These are phyloP conservation scores for Chaetomium strumarium DNA, from an alignment of 2,329 filamentous ascomycete species.

Conservation along the genomic window DNA sequence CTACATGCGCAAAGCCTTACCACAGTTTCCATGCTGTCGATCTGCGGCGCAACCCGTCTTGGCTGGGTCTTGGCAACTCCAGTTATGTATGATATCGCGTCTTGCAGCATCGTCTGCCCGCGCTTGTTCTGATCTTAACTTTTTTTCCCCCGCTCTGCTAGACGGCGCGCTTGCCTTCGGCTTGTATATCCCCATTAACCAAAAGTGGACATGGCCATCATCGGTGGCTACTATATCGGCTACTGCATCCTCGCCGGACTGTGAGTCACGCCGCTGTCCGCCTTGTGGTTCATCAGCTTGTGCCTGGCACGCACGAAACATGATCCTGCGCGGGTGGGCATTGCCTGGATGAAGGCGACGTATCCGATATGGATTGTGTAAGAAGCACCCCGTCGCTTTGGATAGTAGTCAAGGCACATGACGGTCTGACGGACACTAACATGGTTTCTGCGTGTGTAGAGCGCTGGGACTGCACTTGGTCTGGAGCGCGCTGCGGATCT, in stretches of 20 bases:
- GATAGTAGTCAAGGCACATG: too few species aligned
- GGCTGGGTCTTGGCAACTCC: too few species aligned
- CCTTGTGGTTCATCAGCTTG: conserved; percentile 20
- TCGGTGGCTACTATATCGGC: conserved; percentile 1
- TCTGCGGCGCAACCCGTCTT: too few species aligned
- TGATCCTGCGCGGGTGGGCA: conserved; percentile 22
- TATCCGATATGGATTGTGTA: conserved; percentile 20
- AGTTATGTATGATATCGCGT: too few species aligned
- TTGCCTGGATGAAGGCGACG: conserved; percentile 21
- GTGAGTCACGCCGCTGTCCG: conserved; percentile 18
- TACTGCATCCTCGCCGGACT: conserved; percentile 15
- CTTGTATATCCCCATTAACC: background rate
- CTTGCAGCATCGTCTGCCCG: too few species aligned
- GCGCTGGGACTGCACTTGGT: background rate
- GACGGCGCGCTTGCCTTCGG: background rate
- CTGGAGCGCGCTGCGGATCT: background rate
- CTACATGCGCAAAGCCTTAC: too few species aligned
- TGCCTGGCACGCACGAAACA: conserved; percentile 17
- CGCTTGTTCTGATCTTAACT: too few species aligned
- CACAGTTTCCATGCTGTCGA: too few species aligned
- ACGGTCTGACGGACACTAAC: background rate
- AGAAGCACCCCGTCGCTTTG: background rate
- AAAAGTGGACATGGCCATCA: background rate
- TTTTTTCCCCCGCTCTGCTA: too few species aligned
- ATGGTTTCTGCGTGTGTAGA: background rate